Evolutionary conservation across 768 basidiomycete genomes (phyloP).

Genomic region (Trametes cingulata): DNA sequence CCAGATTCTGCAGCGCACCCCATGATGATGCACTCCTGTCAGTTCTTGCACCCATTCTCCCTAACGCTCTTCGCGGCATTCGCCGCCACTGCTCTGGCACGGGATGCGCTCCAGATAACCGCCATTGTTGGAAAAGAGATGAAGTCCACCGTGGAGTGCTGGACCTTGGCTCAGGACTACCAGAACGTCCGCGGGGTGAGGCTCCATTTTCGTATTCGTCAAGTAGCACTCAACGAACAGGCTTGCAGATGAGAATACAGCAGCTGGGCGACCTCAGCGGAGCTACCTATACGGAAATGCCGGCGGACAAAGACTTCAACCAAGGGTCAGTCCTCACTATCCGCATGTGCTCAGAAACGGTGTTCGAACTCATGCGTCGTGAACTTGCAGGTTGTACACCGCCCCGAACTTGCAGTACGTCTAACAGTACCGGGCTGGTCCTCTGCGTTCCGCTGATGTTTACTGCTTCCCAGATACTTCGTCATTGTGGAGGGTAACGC

Average conservation of each 20-base stretch:
- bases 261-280: background rate
- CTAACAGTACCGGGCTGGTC: background rate
- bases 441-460: background rate
- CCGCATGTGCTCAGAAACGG: background rate
- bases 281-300: background rate
- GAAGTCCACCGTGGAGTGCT: slow-evolving; percentile 6
- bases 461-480: background rate
- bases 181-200: background rate
- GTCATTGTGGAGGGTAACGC: slow-evolving; percentile 6
- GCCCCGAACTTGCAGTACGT: background rate
- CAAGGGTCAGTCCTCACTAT: background rate
- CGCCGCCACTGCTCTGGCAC: background rate
- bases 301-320: background rate
- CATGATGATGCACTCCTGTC: too few relatives aligned
- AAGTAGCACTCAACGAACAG: background rate
- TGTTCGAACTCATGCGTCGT: background rate
- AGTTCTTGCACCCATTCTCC: background rate
- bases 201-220: background rate
- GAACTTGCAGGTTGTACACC: background rate
- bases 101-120: background rate
- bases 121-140: background rate
- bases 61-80: background rate
- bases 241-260: background rate
- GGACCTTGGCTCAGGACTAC: background rate
- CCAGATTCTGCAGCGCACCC: too few relatives aligned